These are phyloP conservation scores for Pichia sp. DNA, from an alignment of 1,139 yeast species.

Conservation along the genomic window DNA sequence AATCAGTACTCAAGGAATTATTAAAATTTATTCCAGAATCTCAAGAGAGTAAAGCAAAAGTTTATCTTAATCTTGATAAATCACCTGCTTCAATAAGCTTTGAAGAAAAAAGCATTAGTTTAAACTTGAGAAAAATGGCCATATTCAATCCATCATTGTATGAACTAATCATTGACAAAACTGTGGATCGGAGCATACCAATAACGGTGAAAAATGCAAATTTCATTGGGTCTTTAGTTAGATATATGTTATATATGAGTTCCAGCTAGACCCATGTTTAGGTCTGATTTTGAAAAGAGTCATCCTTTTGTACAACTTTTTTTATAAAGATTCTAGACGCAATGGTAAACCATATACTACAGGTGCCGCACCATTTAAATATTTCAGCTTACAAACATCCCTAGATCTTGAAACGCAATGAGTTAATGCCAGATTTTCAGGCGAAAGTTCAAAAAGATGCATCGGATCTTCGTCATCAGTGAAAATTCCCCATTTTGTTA, in stretches of 20 bases:
- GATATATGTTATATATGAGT: too few species aligned
- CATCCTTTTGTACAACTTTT: too few species aligned
- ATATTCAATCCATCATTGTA: too few species aligned
- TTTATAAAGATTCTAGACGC: not conserved
- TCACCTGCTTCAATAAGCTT: not conserved
- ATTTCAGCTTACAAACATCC: conserved; percentile 52
- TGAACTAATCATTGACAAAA: too few species aligned
- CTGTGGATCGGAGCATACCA: too few species aligned
- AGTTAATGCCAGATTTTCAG: conserved; percentile 27
- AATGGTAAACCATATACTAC: conserved; percentile 68
- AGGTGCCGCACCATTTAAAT: conserved; percentile 76
- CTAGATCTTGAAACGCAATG: conserved; percentile 53
- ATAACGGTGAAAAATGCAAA: too few species aligned
- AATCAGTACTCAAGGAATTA: not conserved
- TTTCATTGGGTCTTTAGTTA: too few species aligned
- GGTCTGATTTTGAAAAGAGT: too few species aligned
- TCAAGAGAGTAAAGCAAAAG: not conserved
- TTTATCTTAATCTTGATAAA: too few species aligned
- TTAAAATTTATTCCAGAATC: not conserved
- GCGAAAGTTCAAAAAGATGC: conserved; percentile 9
- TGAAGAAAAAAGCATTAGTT: not conserved
- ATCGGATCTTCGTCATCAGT: conserved; percentile 16
- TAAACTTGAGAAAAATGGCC: too few species aligned
- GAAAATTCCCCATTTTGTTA: conserved; percentile 56
- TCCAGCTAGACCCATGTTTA: too few species aligned